Percentiles rank a stretch among this genome's conserved stretches.
Conservation (phyloP, 768 basidiomycete species). For the Rhodotorula sphaerocarpa region DNA sequence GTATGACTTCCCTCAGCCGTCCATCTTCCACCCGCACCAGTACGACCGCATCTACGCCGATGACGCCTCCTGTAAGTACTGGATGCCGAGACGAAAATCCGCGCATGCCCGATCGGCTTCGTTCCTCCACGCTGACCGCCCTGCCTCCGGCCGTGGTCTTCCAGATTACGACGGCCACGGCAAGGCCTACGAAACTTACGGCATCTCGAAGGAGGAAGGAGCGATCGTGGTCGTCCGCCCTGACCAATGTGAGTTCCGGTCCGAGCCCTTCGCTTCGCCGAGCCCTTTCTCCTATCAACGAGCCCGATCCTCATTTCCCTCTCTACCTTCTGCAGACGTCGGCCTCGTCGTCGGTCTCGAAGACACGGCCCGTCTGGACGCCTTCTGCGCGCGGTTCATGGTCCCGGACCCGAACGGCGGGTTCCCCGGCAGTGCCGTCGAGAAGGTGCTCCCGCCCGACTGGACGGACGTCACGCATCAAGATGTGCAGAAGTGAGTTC, state of each 20-base stretch:
- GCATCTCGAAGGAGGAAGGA: conserved; percentile 36
- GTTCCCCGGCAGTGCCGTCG: conserved; percentile 5
- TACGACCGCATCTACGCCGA: conserved; percentile 32
- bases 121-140: too few species aligned
- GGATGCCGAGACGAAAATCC: too few species aligned
- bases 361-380: conserved; percentile 34
- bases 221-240: conserved; percentile 39
- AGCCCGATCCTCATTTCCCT: too few species aligned
- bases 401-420: conserved; percentile 24
- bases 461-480: conserved; percentile 21
- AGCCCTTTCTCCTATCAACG: too few species aligned
- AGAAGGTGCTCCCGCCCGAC: conserved; percentile 20
- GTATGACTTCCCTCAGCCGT: conserved; percentile 34
- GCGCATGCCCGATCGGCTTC: too few species aligned
- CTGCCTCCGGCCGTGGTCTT: too few species aligned
- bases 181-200: conserved; percentile 39
- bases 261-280: not conserved
- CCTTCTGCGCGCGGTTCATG: conserved; percentile 36
- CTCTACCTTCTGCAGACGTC: conserved; percentile 17
- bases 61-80: conserved; percentile 19
- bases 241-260: conserved; percentile 33
- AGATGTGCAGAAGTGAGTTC: not conserved
- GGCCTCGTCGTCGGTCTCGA: conserved; percentile 35
- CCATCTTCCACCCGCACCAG: conserved; percentile 34
- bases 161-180: conserved; percentile 37